Percentiles rank a stretch among this genome's conserved stretches.
These are phyloP conservation scores for Penicillium sp. DNA, from an alignment of 2,329 filamentous ascomycete species.

Conservation along the genomic window DNA sequence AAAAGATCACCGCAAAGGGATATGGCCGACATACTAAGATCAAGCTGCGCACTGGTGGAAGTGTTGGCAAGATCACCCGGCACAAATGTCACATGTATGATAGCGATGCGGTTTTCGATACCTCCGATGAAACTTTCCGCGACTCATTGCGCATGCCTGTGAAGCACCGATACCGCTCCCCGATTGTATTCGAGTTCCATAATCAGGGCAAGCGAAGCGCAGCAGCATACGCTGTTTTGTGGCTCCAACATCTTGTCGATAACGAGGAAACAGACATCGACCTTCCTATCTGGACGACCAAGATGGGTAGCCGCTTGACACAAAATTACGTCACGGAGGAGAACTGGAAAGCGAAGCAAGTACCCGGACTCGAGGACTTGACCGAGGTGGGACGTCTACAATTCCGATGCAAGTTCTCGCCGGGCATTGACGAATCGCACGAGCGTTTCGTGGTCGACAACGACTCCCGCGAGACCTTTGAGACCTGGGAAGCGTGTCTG, in stretches of 20 bases:
- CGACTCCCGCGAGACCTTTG: constrained; percentile 85
- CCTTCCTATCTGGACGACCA: constrained; percentile 86
- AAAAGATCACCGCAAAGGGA: constrained; percentile 63
- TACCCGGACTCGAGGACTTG: constrained; percentile 72
- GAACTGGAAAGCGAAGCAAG: constrained; percentile 60
- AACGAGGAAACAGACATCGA: constrained; percentile 74
- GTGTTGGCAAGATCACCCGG: constrained; percentile 66
- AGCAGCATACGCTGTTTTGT: constrained; percentile 75
- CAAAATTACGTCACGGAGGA: constrained; percentile 89
- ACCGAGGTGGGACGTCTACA: constrained; percentile 76
- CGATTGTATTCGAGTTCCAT: constrained; percentile 85
- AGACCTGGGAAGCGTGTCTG: constrained; percentile 89
- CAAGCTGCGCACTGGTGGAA: constrained; percentile 79
- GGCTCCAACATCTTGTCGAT: constrained; percentile 82
- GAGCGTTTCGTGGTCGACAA: constrained; percentile 81
- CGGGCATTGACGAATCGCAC: constrained; percentile 85
- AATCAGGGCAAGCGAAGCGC: constrained; percentile 65
- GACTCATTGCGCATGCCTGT: constrained; percentile 74
- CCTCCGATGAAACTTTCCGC: constrained; percentile 51
- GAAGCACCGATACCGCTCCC: constrained; percentile 84
- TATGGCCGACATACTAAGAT: constrained; percentile 67
- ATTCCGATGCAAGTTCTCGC: constrained; percentile 80
- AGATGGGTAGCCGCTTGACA: constrained; percentile 70
- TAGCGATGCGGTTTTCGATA: constrained; percentile 60
- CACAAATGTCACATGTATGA: constrained; percentile 60